Base-by-base conservation (phyloP, 1,284 basidiomycete genomes). In the Bondarzewia mesenterica region DNA sequence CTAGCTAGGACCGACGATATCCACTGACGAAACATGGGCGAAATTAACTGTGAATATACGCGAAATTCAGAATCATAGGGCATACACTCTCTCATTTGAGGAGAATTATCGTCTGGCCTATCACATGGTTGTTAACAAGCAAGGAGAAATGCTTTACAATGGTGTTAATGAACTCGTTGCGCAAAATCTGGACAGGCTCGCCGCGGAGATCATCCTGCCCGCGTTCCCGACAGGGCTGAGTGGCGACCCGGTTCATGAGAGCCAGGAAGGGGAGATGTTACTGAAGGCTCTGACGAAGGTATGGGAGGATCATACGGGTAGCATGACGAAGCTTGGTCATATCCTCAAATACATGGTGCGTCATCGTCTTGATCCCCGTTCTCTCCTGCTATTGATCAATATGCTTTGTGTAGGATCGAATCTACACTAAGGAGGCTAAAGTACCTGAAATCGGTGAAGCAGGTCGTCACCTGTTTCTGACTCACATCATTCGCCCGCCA, bases 31-130 rank as follows among this genome's bases (percentile, higher is more conserved):
- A 54, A 89, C 80, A 42, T 93, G 92, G 89, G 61, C 73, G 18
- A 77, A 80, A 54, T 71, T 96, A 14, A 76, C 85, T 16, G 72
- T 74, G 49, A 97, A 97, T 56, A 94, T 99, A 57, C 78, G 82
- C 50, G 91, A 97, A 72, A 99, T 99, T 50, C 92, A 96, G 65
- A 89, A 92, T 58, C 92, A 96, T 69, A 91, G 96, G 66, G 92
- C 93, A 6, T 83, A 83, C 49, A 87, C 85, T 60, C 80, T 99
- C 25, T 96, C 92, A 14, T 99, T 94, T 61, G 96, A 99, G 66
- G 95, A 97, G 69, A 93, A 95, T 60, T 93, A 96, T 63, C 80
- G 93, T 39, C 93, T 89, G 63, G 92, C 86, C 18, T 96, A 96
- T 67, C 94, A 93, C 63, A 85, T 98, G 78, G 93, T 95, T 3